Evolutionary conservation across 176 grass and related monocot genomes (phyloP), one percentile per base, ranked within the genome.

Genomic region (Aegilops speltoides): DNA sequence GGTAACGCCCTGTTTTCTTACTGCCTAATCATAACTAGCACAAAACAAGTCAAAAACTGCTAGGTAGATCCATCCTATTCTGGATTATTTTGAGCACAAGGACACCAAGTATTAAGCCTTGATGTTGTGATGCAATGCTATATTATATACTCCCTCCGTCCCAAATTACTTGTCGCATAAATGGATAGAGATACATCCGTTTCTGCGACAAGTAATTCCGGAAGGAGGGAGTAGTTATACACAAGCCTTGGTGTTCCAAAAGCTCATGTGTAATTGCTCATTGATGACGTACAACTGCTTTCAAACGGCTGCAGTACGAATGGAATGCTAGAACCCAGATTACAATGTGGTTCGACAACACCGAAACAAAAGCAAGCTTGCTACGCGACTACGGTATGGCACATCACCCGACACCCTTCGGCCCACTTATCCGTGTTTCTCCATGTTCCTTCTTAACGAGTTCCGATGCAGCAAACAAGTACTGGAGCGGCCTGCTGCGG

Each of bases 281-380:
- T 76, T 80, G 28, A 25, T 86, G 50, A 83, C 5, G 28, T 5
- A 22, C 46, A 46, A 24, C 5, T 68, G 64, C 15, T 64, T 50
- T 80, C 50, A 77, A 67, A 64, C 29, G 6, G 0, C 13, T 97
- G 90, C 91, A 97, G 92, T 94, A 92, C 81, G 95, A 97, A 83
- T 97, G 95, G 95, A 97, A 97, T 91, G 92, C 95, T 40, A 91
- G 95, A 86, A 97, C 92, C 68, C 92, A 97, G 83, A 87, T 97
- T 70, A 97, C 95, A 31, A 93, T 97, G 92, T 97, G 95, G 95
- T 97, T 94, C 74, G 95, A 97, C 85, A 97, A 94, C 64, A 92
- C 91, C 0, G 75, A 93, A 13, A 89, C 88, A 43, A 82, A 91
- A 91, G 95, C 95, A 88, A 97, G 95, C 86, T 68, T 94, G 20